Percentiles rank a stretch among this genome's conserved stretches.
Conservation (phyloP, 2,329 filamentous ascomycete species). For the Ophiostoma fasciatum region DNA sequence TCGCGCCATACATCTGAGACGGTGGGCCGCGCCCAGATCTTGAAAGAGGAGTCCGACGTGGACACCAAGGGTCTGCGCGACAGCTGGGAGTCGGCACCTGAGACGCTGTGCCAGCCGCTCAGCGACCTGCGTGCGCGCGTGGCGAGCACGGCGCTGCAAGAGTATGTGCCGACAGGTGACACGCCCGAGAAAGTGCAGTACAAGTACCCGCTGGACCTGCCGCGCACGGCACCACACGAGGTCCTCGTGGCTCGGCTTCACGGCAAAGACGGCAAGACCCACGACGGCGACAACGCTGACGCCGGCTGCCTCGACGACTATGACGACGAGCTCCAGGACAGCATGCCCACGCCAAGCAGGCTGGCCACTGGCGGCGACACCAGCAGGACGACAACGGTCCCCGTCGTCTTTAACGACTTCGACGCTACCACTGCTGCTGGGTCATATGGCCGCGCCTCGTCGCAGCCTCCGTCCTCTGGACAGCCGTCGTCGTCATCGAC, state of each 20-base stretch:
- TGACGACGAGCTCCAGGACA: conserved; percentile 4
- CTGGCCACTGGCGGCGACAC: conserved; percentile 5
- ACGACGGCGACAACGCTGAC: not conserved
- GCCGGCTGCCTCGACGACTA: not conserved
- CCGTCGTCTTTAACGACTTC: conserved; percentile 15
- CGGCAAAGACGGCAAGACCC: conserved; percentile 11
- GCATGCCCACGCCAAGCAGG: conserved; percentile 19
- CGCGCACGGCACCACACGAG: conserved; percentile 47
- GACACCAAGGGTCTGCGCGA: conserved; percentile 44
- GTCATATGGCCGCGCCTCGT: conserved; percentile 1
- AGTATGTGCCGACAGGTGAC: conserved; percentile 73
- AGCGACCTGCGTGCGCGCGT: conserved; percentile 57
- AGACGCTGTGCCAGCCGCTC: conserved; percentile 54
- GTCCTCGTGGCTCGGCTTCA: conserved; percentile 25
- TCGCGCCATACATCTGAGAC: conserved; percentile 55
- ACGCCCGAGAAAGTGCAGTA: conserved; percentile 76
- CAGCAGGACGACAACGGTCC: conserved; percentile 2
- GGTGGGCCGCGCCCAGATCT: conserved; percentile 49
- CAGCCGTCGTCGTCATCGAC: not conserved
- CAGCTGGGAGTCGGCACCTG: conserved; percentile 44
- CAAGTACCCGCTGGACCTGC: conserved; percentile 63
- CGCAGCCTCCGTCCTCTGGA: conserved; percentile 1
- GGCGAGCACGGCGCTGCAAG: conserved; percentile 46
- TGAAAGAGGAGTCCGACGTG: conserved; percentile 52
- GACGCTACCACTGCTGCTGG: conserved; percentile 4